These are phyloP conservation scores for Inga oerstediana DNA, from an alignment of 306 rosid genomes.

Conservation along the genomic window DNA sequence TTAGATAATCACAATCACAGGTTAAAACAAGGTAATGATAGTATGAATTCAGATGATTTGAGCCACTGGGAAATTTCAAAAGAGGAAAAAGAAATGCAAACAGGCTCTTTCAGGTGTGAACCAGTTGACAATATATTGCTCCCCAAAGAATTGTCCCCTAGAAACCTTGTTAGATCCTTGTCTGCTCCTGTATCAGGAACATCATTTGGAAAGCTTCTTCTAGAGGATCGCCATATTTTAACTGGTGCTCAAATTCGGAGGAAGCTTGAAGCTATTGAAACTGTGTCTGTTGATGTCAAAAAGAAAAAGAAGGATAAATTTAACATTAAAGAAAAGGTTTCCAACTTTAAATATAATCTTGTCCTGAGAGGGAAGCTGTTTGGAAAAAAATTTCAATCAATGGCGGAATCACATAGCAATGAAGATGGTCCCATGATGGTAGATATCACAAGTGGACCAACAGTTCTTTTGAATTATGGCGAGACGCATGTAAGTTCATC, in stretches of 20 bases:
- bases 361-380: constrained; percentile 74
- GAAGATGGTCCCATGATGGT: constrained; percentile 48
- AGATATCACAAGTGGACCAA: constrained; percentile 87
- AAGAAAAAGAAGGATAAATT: constrained; percentile 75
- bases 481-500: constrained; percentile 74
- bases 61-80: constrained; percentile 50
- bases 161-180: constrained; percentile 84
- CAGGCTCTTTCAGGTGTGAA: constrained; percentile 85
- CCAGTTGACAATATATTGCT: constrained; percentile 48
- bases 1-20: constrained; percentile 50
- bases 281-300: constrained; percentile 47
- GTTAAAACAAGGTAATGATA: constrained; percentile 40
- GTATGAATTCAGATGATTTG: constrained; percentile 35
- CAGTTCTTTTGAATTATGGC: constrained; percentile 67
- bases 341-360: constrained; percentile 73
- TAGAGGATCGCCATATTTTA: constrained; percentile 87
- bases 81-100: constrained; percentile 57
- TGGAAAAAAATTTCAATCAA: constrained; percentile 73
- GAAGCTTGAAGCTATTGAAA: constrained; percentile 84
- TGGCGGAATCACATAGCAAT: constrained; percentile 50
- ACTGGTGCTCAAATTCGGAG: constrained; percentile 90
- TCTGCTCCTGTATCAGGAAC: constrained; percentile 98
- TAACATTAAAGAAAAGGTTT: constrained; percentile 83
- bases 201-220: constrained; percentile 97
- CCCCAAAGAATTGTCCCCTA: constrained; percentile 72